Conservation (phyloP, 2,329 filamentous ascomycete genomes). For the Salinomyces thailandicus region DNA sequence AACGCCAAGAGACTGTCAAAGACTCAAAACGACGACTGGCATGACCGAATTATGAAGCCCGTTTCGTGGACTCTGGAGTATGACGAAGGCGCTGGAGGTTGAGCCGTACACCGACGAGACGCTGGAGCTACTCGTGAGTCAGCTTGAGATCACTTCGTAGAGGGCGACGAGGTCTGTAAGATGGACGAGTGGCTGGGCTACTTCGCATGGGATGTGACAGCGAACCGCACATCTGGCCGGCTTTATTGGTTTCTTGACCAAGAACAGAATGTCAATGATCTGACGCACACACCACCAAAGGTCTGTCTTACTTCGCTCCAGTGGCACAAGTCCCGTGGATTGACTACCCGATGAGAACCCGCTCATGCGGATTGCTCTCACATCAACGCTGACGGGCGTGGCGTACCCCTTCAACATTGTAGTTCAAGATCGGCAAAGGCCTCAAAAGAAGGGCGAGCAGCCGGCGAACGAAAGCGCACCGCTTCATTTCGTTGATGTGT, state of each 20-base stretch:
- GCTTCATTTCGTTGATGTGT: conserved; percentile 6
- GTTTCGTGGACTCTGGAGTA: too few species aligned
- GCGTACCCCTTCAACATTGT: conserved; percentile 1
- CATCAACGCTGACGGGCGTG: conserved; percentile 2
- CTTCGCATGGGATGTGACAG: conserved; percentile 4
- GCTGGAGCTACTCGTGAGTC: too few species aligned
- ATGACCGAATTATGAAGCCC: too few species aligned
- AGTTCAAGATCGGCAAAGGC: conserved; percentile 5
- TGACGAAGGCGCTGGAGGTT: too few species aligned
- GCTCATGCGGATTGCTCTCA: conserved; percentile 4
- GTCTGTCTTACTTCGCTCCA: conserved; percentile 5
- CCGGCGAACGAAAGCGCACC: background rate
- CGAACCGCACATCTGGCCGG: conserved; percentile 1
- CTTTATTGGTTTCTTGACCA: conserved; percentile 8
- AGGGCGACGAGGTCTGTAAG: conserved; percentile 6
- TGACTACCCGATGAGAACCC: conserved; percentile 7
- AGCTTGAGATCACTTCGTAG: too few species aligned
- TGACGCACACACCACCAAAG: conserved; percentile 4
- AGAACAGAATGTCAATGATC: conserved; percentile 6
- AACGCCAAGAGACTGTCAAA: too few species aligned
- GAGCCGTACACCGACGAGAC: too few species aligned
- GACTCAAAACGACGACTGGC: too few species aligned
- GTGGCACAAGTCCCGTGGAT: conserved; percentile 5
- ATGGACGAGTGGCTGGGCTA: conserved; percentile 3
- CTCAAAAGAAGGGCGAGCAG: conserved; percentile 3